Conservation (phyloP, 768 basidiomycete species). For the Krasilnikovozyma curviuscula region DNA sequence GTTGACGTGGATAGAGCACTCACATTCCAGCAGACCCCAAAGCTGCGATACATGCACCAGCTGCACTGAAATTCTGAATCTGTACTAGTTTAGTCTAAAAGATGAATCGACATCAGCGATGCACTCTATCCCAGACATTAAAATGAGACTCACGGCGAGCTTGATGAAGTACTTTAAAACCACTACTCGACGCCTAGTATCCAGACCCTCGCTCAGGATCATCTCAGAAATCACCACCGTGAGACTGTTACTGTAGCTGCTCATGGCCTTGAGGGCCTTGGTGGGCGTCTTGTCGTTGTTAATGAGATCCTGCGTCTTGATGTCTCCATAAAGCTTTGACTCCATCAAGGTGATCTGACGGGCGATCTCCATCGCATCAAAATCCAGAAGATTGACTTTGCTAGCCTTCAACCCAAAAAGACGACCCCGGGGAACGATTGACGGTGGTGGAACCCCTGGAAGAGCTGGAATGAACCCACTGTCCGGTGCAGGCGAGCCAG, state of each 20-base stretch:
- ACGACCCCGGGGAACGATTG: no score
- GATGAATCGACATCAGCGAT: no score
- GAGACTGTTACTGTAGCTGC: conserved; percentile 54
- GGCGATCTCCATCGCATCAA: conserved; percentile 78
- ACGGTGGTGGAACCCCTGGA: no score
- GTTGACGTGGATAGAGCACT: no score
- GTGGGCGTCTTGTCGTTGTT: conserved; percentile 53
- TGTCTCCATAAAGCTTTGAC: conserved; percentile 62
- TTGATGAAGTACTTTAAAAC: conserved; percentile 88
- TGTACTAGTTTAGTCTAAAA: conserved; percentile 54
- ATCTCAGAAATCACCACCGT: conserved; percentile 69
- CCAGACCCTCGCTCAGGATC: conserved; percentile 73
- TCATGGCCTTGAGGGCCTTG: conserved; percentile 49
- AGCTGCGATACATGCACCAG: conserved; percentile 79
- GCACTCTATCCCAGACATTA: no score
- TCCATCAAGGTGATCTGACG: conserved; percentile 91
- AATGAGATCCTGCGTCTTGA: conserved; percentile 72
- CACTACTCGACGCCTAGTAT: conserved; percentile 58
- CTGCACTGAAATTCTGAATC: conserved; percentile 76
- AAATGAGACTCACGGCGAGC: no score
- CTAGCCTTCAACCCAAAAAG: no score
- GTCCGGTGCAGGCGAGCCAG: no score
- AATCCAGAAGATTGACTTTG: no score
- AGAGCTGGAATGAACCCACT: no score
- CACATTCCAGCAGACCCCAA: no score